Evolutionary conservation across 2,329 filamentous ascomycete genomes (phyloP).

Genomic region (Pseudocercospora vitis): DNA sequence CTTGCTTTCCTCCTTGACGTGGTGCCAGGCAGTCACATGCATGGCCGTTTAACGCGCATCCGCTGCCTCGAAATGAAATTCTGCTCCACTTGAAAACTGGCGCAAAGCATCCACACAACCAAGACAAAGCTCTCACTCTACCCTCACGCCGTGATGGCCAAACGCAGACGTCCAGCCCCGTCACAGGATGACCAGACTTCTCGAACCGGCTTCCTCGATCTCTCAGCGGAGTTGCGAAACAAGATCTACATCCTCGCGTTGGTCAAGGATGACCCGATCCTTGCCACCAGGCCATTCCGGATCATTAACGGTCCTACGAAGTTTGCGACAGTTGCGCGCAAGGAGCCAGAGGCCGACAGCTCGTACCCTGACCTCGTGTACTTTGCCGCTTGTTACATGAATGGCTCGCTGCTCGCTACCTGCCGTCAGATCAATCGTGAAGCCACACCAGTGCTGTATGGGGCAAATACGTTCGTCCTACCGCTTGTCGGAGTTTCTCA

Average conservation of each 20-base stretch:
- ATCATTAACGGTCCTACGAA: not conserved
- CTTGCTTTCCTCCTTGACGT: too few relatives aligned
- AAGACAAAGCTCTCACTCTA: too few relatives aligned
- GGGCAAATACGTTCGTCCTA: not conserved
- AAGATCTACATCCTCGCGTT: conserved; percentile 12
- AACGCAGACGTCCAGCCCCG: too few relatives aligned
- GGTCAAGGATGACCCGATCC: conserved; percentile 33
- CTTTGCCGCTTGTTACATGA: too few relatives aligned
- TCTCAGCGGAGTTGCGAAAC: conserved; percentile 27
- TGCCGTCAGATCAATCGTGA: not conserved
- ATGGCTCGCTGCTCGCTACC: not conserved
- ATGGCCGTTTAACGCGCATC: too few relatives aligned
- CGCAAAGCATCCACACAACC: too few relatives aligned
- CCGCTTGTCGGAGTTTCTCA: not conserved
- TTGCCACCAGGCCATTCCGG: not conserved
- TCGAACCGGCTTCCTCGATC: conserved; percentile 25
- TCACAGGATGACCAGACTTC: not conserved
- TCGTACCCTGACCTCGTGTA: not conserved
- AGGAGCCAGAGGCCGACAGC: not conserved
- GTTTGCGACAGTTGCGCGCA: not conserved
- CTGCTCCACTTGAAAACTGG: too few relatives aligned
- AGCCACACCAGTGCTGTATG: not conserved
- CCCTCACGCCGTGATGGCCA: too few relatives aligned
- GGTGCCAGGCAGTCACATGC: too few relatives aligned
- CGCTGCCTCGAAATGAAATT: too few relatives aligned